Conservation (phyloP, 164 flowering plant genomes). For the Chloranthus sessilifolius region DNA sequence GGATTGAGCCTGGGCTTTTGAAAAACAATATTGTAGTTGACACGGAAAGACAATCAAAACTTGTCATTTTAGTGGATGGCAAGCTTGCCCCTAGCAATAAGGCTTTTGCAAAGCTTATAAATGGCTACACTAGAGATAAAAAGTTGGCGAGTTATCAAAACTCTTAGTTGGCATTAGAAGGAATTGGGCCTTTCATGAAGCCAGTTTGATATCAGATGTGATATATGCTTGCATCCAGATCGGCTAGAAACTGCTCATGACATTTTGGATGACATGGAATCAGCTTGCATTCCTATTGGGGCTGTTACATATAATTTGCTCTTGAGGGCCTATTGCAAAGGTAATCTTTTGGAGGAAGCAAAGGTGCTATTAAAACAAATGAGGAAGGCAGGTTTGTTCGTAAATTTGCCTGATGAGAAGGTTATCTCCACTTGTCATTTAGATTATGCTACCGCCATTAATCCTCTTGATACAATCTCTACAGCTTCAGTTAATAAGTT, state of each 20-base stretch:
- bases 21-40: constrained; percentile 39
- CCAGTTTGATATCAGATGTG: constrained; percentile 36
- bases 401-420: constrained; percentile 24
- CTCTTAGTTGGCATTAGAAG: constrained; percentile 41
- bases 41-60: constrained; percentile 25
- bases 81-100: constrained; percentile 43
- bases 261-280: constrained; percentile 69
- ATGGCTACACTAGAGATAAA: constrained; percentile 33
- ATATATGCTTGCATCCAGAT: constrained; percentile 54
- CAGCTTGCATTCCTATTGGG: constrained; percentile 29
- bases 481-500: constrained; percentile 16
- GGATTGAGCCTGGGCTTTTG: constrained; percentile 41
- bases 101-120: constrained; percentile 60
- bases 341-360: constrained; percentile 50
- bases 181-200: constrained; percentile 15
- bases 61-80: constrained; percentile 38
- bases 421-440: constrained; percentile 18
- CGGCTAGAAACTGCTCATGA: constrained; percentile 87
- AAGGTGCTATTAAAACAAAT: constrained; percentile 51
- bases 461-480: constrained; percentile 1
- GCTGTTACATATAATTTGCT: constrained; percentile 32
- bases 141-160: constrained; percentile 46
- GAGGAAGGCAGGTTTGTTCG: constrained; percentile 34
- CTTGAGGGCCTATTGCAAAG: constrained; percentile 47
- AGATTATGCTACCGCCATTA: constrained; percentile 6